Evolutionary conservation across 176 grass and related monocot species (phyloP).

Genomic region (Eleusine indica): DNA sequence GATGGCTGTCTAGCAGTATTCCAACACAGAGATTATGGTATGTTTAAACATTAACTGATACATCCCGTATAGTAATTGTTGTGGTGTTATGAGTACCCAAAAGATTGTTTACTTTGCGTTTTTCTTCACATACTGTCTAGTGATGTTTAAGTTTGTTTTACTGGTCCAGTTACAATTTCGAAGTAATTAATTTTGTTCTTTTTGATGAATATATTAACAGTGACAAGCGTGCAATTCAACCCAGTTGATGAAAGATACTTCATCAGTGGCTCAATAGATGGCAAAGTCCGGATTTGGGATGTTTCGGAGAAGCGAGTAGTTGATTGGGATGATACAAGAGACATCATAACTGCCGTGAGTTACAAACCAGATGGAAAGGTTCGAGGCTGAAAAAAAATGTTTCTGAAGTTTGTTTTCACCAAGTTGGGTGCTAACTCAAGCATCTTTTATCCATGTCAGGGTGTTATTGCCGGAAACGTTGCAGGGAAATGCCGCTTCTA

Average conservation of each 20-base stretch:
- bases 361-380: slow-evolving; percentile 79
- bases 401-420: background rate
- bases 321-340: slow-evolving; percentile 65
- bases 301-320: slow-evolving; percentile 67
- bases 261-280: slow-evolving; percentile 77
- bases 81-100: background rate
- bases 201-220: slow-evolving; percentile 39
- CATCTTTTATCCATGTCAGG: slow-evolving; percentile 40
- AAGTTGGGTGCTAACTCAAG: background rate
- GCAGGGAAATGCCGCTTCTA: slow-evolving; percentile 73
- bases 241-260: slow-evolving; percentile 67
- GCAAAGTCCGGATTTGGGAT: slow-evolving; percentile 77
- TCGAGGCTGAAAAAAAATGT: background rate
- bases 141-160: background rate
- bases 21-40: slow-evolving; percentile 75
- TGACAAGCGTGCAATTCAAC: slow-evolving; percentile 77
- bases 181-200: background rate
- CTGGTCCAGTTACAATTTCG: background rate
- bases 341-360: slow-evolving; percentile 68
- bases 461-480: slow-evolving; percentile 63
- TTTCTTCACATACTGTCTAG: background rate
- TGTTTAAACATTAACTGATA: background rate
- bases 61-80: background rate
- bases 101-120: background rate
- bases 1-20: slow-evolving; percentile 66